Base-by-base conservation (phyloP, 768 basidiomycete species). In the Boletus insuetus region DNA sequence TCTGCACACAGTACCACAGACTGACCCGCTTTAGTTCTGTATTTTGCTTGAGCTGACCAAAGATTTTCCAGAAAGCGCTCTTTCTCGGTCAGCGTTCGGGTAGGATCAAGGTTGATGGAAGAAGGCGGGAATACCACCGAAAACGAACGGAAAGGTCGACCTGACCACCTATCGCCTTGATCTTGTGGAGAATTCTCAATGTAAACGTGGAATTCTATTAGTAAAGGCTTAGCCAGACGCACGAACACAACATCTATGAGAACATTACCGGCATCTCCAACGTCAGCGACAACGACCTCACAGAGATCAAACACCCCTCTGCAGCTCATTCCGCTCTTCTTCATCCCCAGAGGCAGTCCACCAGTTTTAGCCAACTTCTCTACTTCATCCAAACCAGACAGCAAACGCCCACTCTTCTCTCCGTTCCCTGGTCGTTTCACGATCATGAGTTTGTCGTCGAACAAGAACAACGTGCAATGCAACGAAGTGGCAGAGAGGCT, bases 371-470 rank as follows among this genome's bases (percentile, higher is more conserved):
- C 82, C 32, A 89, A 67, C 66, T 82, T 89, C 46, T 94, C 91
- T 14, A 90, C 72, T 24, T 89, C 85, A 60, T 93, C 89, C 51
- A 96, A 72, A 1, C 94, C 92, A 5, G 89, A 77, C 46, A 94
- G 69, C 11, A 79, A 69, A 45, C 83, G 82, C 4, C 89, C 93
- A 41, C 82, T 79, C 72, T 82, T 94, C 69, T 89, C 91, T 40
- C 83, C 86, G 65, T 79, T 88, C 32, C 75, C 84, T 41, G 81
- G 90, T 26, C 97, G 82, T 74, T 98, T 98, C 45, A 86, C 89
- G 56, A 99, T 84, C 68, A 98, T 79, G 20, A 99, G 76, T 65
- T 92, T 92, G 73, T 99, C 96, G 58, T 94, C 90, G 68, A 99
- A 98, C 44, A 99, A 78, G 69, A 98, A 90, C 29, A 99, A 74